A percentile compares a stretch with the other conserved stretches of the same genome.
These are phyloP conservation scores for Melaleuca alternifolia DNA, from an alignment of 345 rosid genomes.

Conservation along the genomic window DNA sequence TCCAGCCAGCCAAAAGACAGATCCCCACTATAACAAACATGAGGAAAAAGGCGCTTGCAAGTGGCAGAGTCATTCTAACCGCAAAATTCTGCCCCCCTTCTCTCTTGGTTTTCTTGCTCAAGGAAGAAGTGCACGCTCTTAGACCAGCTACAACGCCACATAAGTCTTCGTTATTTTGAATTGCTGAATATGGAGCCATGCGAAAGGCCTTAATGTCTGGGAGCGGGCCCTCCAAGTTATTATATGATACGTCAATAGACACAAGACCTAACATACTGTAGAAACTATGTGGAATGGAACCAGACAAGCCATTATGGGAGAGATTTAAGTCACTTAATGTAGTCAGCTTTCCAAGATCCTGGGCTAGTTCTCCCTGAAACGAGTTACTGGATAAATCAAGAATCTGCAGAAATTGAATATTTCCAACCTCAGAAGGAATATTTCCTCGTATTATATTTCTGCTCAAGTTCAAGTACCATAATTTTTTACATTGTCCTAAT, in stretches of 20 bases:
- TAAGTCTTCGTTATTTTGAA: background rate
- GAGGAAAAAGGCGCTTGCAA: background rate
- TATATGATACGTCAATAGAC: background rate
- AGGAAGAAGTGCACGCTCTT: background rate
- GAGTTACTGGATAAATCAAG: background rate
- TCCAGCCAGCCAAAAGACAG: background rate
- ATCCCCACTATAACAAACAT: accelerated
- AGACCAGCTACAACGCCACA: background rate
- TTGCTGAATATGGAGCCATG: background rate
- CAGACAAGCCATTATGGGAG: background rate
- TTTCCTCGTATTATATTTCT: background rate
- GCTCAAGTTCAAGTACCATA: background rate
- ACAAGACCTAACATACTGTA: background rate
- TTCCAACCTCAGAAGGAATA: background rate
- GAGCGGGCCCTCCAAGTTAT: background rate
- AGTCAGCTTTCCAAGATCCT: background rate
- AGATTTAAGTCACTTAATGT: background rate
- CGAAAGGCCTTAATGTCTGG: background rate
- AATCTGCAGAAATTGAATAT: background rate
- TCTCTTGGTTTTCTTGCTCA: background rate
- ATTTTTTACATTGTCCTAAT: background rate
- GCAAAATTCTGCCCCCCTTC: background rate
- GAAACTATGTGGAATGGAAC: background rate
- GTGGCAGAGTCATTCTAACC: background rate
- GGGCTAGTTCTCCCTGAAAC: background rate